Evolutionary conservation across 164 flowering plant genomes (phyloP), one percentile per base, ranked within the genome.

Genomic region (Tetrastigma voinierianum): DNA sequence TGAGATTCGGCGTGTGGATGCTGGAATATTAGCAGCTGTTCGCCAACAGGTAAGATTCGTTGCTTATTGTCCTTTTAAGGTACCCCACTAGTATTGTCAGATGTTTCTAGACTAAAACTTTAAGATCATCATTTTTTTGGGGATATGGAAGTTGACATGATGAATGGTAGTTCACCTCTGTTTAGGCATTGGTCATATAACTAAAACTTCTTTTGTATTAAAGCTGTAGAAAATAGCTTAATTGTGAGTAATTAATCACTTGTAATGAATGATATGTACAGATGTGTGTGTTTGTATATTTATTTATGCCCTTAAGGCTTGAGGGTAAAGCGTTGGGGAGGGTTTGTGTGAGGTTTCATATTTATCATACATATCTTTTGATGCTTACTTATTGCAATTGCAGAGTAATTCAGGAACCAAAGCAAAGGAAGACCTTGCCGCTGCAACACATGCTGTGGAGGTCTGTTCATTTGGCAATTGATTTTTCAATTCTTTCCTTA

Each of bases 351-450:
- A n/a, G n/a, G n/a, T n/a, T n/a, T n/a, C n/a, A 14, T 59, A 23
- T 40, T 23, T 12, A 8, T 67, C 60, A 32, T 51, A 45, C 45
- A 60, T 53, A 21, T 65, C 20, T 57, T 46, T 15, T 77, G 62
- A 72, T 59, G 9, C 44, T 6, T 59, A 49, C 51, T 43, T 2
- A 16, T 58, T 55, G 23, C 70, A 51, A 53, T 66, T 74, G 55
- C 81, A 95, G 99, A 96, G 99, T 80, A 89, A 89, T 78, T 93
- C 99, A 40, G 98, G 99, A 69, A 89, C 88, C 53, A 93, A 96
- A 81, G 98, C 98, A 51, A 89, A 89, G 75, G 98, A 93, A 77
- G 98, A 96, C 75, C 98, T 96, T 75, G 96, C 98, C 56, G 93
- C 92, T 65, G 99, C 99, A 62, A 93, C 99, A 19, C 72, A 57